Conservation (phyloP, 164 flowering plant species). For the Stephania japonica region DNA sequence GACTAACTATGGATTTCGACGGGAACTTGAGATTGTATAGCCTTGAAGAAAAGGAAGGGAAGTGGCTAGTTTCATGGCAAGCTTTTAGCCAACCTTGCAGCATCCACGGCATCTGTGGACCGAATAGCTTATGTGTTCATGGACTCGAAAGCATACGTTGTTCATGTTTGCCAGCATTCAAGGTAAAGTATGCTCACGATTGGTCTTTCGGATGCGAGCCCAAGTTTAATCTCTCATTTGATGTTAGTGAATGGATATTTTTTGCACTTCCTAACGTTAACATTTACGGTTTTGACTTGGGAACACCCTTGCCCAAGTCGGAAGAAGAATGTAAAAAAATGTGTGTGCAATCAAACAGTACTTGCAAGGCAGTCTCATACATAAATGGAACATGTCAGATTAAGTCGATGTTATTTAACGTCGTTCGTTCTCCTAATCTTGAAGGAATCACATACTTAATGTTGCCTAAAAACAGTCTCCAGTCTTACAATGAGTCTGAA, state of each 20-base stretch:
- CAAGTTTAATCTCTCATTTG: slow-evolving; percentile 13
- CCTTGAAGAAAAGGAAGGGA: background rate
- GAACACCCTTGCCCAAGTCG: background rate
- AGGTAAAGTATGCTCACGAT: slow-evolving; percentile 2
- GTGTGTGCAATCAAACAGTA: slow-evolving; percentile 14
- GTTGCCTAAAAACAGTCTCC: slow-evolving; percentile 9
- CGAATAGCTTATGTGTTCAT: slow-evolving; percentile 4
- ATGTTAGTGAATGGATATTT: background rate
- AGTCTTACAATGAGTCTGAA: background rate
- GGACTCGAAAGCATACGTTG: slow-evolving; percentile 1
- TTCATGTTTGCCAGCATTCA: slow-evolving; percentile 6
- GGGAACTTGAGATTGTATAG: slow-evolving; percentile 14
- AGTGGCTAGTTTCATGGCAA: slow-evolving; percentile 11
- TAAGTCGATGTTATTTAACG: slow-evolving; percentile 21
- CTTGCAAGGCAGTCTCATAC: slow-evolving; percentile 21
- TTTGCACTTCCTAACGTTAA: slow-evolving; percentile 16
- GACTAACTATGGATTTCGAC: slow-evolving; percentile 16
- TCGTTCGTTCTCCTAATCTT: slow-evolving; percentile 11
- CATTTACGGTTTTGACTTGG: slow-evolving; percentile 25
- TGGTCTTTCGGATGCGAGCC: slow-evolving; percentile 34
- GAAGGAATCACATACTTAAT: slow-evolving; percentile 11
- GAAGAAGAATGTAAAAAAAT: slow-evolving; percentile 12
- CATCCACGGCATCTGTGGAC: slow-evolving; percentile 8
- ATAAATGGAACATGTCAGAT: background rate
- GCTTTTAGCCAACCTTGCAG: background rate